Percentiles rank a stretch among this genome's conserved stretches.
These are phyloP conservation scores for Mycosarcoma maydis DNA, from an alignment of 1,284 basidiomycete genomes.

Conservation along the genomic window DNA sequence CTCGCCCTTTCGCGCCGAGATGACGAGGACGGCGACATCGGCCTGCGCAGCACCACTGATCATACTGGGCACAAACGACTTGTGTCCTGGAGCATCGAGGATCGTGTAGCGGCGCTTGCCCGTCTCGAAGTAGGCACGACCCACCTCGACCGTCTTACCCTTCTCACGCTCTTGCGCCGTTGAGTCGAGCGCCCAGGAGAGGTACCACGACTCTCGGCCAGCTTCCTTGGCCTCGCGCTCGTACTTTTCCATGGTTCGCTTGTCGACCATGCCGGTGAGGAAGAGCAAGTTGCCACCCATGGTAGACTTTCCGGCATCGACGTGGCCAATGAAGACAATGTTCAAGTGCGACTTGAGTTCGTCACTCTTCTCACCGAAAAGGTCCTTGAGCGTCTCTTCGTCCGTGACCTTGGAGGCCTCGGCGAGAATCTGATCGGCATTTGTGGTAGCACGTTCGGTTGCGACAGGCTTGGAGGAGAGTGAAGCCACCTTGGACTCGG, in stretches of 20 bases:
- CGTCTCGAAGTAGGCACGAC: constrained; percentile 66
- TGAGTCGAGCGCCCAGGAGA: constrained; percentile 66
- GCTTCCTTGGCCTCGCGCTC: constrained; percentile 66
- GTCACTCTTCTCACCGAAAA: constrained; percentile 64
- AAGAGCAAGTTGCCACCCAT: constrained; percentile 66
- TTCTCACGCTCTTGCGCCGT: constrained; percentile 66
- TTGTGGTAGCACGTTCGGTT: constrained; percentile 55
- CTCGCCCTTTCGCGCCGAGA: constrained; percentile 64
- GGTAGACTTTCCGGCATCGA: constrained; percentile 67
- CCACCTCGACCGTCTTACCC: constrained; percentile 67
- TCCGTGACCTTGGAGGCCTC: constrained; percentile 64
- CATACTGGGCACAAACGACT: constrained; percentile 66
- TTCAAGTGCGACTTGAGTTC: constrained; percentile 66
- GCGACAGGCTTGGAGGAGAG: constrained; percentile 39
- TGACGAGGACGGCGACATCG: constrained; percentile 65
- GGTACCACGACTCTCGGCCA: constrained; percentile 66
- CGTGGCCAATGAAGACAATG: constrained; percentile 66
- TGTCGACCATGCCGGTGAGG: constrained; percentile 67
- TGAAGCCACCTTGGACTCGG: constrained; percentile 40
- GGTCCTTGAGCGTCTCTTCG: constrained; percentile 65
- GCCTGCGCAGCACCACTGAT: constrained; percentile 67
- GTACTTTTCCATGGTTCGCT: constrained; percentile 66
- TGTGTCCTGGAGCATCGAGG: constrained; percentile 66
- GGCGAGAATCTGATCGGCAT: constrained; percentile 63
- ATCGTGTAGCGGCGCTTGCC: constrained; percentile 66